Evolutionary conservation across 2,329 filamentous ascomycete genomes (phyloP).

Genomic region (Colletotrichum tropicale): DNA sequence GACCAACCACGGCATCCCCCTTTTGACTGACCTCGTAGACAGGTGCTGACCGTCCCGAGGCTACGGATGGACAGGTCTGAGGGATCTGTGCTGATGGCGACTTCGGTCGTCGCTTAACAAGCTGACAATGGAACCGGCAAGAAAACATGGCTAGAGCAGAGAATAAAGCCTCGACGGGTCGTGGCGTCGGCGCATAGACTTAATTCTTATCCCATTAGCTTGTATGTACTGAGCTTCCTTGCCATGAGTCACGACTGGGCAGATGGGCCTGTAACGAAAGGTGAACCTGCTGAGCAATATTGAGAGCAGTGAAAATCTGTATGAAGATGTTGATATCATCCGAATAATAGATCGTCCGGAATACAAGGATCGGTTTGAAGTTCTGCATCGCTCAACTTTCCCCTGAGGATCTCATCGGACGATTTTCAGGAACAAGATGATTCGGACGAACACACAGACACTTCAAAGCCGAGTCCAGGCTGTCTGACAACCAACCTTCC

Average conservation of each 20-base stretch:
- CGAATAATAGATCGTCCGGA: not conserved
- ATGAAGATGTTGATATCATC: not conserved
- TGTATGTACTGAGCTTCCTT: not conserved
- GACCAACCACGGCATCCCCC: not conserved
- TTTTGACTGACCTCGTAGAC: not conserved
- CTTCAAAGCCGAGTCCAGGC: not conserved
- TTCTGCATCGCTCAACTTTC: not conserved
- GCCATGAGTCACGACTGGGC: not conserved
- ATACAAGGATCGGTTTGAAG: not conserved
- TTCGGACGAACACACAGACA: not conserved
- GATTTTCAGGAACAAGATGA: not conserved
- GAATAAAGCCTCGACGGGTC: not conserved
- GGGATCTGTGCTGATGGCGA: not conserved
- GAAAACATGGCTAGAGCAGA: not conserved
- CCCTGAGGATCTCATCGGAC: not conserved
- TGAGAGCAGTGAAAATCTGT: fast-evolving
- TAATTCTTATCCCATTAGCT: not conserved
- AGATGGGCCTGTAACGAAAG: not conserved
- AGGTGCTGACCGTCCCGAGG: not conserved
- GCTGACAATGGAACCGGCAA: not conserved
- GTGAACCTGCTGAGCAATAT: not conserved
- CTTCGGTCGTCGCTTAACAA: not conserved
- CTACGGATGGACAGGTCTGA: not conserved
- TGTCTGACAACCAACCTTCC: not conserved
- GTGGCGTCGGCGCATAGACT: not conserved